Evolutionary conservation across 1,284 basidiomycete species (phyloP), one percentile per base, ranked within the genome.

Genomic region (Ustilago crameri): DNA sequence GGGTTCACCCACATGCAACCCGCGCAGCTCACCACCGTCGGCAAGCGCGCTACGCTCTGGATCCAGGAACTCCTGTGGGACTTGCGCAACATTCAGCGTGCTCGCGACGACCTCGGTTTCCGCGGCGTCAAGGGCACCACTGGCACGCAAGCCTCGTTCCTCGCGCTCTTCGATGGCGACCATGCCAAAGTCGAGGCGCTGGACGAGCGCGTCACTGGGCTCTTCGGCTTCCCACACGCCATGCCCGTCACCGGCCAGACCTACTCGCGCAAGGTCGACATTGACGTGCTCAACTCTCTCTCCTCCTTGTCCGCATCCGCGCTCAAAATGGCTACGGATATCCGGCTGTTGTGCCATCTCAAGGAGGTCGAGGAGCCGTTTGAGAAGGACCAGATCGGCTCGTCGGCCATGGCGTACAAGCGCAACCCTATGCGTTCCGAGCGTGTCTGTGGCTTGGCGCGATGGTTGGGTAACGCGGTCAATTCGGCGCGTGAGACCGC

Each of bases 1-100:
- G 96, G 96, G 1, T 98, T 97, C 86, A 99, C 96, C 9, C 96
- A 99, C 85, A 98, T 96, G 87, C 96, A 99, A 85, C 95, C 96
- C 5, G 96, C 96, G 8, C 96, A 99, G 85, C 86, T 98, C 54
- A 98, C 95, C 1, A 99, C 95, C 0, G 95, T 99, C 40, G 96
- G 96, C n/a, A 99, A 99, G 86, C 89, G 96, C n/a, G 90, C 93
- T 0, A 97, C 94, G 0, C 86, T 98, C 20, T 99, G 96, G 95
- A 91, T 98, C 66, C 49, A 74, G 89, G 96, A 98, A 79, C 87
- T 99, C 1, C 86, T 98, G 0, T 98, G 95, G 95, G 95, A 99
- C 84, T 86, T 99, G 74, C 88, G 95, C 24, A 98, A 98, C 84
- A 87, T 99, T 81, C 89, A 91, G 83, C 89, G 95, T 27, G 94